Conservation (phyloP, 768 basidiomycete species). For the Suillus subluteus region DNA sequence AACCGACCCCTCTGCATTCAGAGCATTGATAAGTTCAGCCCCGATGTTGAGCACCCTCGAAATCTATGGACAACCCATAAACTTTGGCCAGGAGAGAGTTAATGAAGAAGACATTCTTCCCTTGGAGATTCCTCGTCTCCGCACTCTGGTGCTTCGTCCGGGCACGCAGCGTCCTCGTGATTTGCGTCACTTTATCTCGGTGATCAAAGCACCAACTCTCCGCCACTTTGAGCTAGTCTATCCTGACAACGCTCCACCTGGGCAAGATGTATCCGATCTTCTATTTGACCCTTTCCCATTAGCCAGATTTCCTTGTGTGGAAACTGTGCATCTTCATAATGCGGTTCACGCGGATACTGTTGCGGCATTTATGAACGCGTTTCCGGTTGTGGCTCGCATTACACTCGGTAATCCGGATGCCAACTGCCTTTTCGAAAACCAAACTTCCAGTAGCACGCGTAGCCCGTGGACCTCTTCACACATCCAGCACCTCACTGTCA, state of each 20-base stretch:
- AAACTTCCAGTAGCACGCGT: background rate
- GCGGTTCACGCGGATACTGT: background rate
- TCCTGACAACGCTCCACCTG: background rate
- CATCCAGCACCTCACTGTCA: slow-evolving; percentile 1
- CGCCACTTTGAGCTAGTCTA: slow-evolving; percentile 6
- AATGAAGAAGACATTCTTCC: slow-evolving; percentile 4
- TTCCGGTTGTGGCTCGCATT: slow-evolving; percentile 8
- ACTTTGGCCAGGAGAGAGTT: slow-evolving; percentile 6
- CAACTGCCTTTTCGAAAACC: background rate
- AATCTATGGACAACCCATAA: slow-evolving; percentile 8
- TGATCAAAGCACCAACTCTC: slow-evolving; percentile 13
- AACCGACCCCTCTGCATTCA: slow-evolving; percentile 10
- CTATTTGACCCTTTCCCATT: slow-evolving; percentile 18
- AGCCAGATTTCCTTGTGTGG: slow-evolving; percentile 9
- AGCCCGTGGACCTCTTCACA: background rate
- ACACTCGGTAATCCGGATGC: background rate
- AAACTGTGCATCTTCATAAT: slow-evolving; percentile 4
- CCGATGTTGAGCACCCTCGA: slow-evolving; percentile 7
- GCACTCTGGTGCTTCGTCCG: slow-evolving; percentile 13
- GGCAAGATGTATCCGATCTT: slow-evolving; percentile 10
- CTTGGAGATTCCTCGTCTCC: slow-evolving; percentile 13
- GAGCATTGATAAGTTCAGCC: slow-evolving; percentile 6
- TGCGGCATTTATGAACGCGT: background rate
- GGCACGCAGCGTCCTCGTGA: slow-evolving; percentile 15
- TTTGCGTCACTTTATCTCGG: slow-evolving; percentile 15